Evolutionary conservation across 192 early-diverging fungal genomes (phyloP), one percentile per base, ranked within the genome.

Genomic region (Coemansia sp.): DNA sequence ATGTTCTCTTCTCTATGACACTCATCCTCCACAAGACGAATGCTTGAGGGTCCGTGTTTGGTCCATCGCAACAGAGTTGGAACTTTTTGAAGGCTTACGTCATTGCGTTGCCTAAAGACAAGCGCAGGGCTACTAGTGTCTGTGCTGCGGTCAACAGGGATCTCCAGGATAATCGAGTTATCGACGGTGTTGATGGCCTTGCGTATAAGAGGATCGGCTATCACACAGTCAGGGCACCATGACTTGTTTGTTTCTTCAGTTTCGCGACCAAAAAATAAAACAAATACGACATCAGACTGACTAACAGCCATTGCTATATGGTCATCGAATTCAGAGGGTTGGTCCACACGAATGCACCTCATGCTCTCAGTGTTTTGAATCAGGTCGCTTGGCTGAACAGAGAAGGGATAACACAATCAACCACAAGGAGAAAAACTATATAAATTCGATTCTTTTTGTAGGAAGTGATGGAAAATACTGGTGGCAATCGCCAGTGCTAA

Each of bases 251-350:
- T 66, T 8, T 13, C 58, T 1, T 67, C 61, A 8, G n/a, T 61
- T 52, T 82, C 79, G 62, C 79, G 79, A 19, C 79, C 79, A 65
- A 82, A 82, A 57, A 82, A 82, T 57, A 82, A 56, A 18, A 82
- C 79, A 67, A 76, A 82, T 1, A 82, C 74, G 0, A 62, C 45
- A 39, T 43, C 39, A 5, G 74, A 77, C 21, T 49, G 39, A 15
- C 36, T 16, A 7, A 71, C 22, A 1, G 74, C 70, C 3, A 41
- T 43, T 8, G 16, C 37, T 0, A 68, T 66, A 19, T 66, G 36
- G 16, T 43, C 41, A 21, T 82, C 79, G 48, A 82, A 77, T 6
- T 67, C 40, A 16, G 52, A 55, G 5, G 79, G 79, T 3, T 73
- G 64, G 21, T 26, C 48, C 9, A 82, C 62, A 9, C 79, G 79